These are phyloP conservation scores for Coniferiporia sulphurascens DNA, from an alignment of 1,284 basidiomycete genomes.

Conservation along the genomic window DNA sequence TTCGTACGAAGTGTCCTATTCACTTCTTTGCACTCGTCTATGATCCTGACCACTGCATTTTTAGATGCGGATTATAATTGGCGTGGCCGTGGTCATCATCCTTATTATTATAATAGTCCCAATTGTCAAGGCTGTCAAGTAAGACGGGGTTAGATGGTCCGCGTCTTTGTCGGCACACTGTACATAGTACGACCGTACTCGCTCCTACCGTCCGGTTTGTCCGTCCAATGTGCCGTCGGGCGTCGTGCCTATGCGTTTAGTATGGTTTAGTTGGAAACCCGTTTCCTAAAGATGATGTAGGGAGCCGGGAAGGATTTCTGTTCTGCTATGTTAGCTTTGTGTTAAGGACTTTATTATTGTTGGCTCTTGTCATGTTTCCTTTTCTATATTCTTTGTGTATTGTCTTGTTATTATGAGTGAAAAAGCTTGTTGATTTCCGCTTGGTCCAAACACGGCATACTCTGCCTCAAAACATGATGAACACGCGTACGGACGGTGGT, in stretches of 20 bases:
- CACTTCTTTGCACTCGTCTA: not conserved
- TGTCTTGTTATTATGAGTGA: not conserved
- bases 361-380: not conserved
- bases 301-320: slow-evolving; percentile 1
- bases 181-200: not conserved
- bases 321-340: not conserved
- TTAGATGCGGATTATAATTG: slow-evolving; percentile 89
- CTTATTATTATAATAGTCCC: slow-evolving; percentile 92
- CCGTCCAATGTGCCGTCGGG: not conserved
- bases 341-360: slow-evolving; percentile 9
- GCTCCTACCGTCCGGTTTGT: not conserved
- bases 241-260: not conserved
- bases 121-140: slow-evolving; percentile 71
- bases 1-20: slow-evolving; percentile 28
- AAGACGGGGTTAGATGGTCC: not conserved
- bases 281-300: not conserved
- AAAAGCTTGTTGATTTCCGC: not conserved
- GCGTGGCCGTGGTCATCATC: slow-evolving; percentile 80
- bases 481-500: no score
- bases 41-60: not conserved
- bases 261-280: not conserved
- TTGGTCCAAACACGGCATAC: not conserved
- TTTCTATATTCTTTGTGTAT: slow-evolving; percentile 2
- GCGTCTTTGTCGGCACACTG: not conserved
- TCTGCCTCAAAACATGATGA: no score